Evolutionary conservation across 2,329 filamentous ascomycete species (phyloP).

Genomic region (Xylaria sp.): DNA sequence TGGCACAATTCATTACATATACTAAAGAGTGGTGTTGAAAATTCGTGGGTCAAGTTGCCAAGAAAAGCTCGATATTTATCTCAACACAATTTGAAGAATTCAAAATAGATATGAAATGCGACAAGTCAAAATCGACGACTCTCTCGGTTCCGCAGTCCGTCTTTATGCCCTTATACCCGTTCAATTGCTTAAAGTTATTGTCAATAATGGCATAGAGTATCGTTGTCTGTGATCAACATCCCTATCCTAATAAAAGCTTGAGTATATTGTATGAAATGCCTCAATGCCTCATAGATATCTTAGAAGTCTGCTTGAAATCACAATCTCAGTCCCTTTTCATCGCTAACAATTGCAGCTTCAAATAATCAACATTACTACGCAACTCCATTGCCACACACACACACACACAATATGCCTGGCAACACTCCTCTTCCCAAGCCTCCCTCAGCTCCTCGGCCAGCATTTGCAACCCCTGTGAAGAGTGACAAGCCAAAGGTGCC

Average conservation of each 20-base stretch:
- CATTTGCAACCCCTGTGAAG: neutral
- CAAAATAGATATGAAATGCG: no score
- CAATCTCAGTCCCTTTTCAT: neutral
- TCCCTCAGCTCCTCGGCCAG: neutral
- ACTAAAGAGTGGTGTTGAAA: no score
- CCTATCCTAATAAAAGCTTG: neutral
- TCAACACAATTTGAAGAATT: no score
- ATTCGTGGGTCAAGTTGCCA: no score
- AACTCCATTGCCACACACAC: neutral
- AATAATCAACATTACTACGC: neutral
- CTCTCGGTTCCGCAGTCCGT: no score
- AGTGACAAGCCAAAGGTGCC: neutral
- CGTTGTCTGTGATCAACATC: neutral
- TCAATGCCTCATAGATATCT: neutral
- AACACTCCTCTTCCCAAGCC: neutral
- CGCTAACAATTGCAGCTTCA: neutral
- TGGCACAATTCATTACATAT: neutral
- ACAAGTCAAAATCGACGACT: no score
- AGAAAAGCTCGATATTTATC: no score
- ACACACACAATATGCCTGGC: neutral
- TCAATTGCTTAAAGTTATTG: no score
- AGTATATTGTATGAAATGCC: neutral
- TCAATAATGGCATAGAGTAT: neutral
- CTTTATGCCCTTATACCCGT: no score
- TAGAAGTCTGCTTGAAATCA: neutral